phyloP scores from a whole-genome alignment of 768 basidiomycete genomes.

The Kwoniella sp. region DNA sequence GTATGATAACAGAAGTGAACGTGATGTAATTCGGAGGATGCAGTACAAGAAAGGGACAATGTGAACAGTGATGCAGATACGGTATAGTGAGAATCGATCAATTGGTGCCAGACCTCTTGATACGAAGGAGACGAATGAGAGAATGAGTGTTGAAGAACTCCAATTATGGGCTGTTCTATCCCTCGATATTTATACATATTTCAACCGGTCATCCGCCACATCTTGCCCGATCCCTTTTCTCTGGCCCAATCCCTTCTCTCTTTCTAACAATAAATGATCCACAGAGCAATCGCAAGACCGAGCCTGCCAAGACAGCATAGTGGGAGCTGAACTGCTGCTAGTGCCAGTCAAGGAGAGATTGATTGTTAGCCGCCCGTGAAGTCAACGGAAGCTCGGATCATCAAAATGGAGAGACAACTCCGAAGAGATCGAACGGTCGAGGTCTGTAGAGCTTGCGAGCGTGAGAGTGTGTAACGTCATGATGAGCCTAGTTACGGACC shows the following conservation, averaged over 20 bases:
- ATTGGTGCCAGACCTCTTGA: neutral
- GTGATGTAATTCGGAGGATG: too few species aligned
- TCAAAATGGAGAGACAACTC: too few species aligned
- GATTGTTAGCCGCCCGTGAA: neutral
- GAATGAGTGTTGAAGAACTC: neutral
- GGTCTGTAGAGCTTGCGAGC: too few species aligned
- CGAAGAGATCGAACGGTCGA: too few species aligned
- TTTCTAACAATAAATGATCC: too few species aligned
- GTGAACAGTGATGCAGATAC: neutral
- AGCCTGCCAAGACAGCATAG: too few species aligned
- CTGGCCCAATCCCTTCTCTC: too few species aligned
- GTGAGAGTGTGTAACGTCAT: neutral
- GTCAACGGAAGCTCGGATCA: too few species aligned
- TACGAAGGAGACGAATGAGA: neutral
- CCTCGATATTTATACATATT: neutral
- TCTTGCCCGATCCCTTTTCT: too few species aligned
- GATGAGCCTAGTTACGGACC: neutral
- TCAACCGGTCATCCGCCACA: too few species aligned
- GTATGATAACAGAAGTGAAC: too few species aligned
- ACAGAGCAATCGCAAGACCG: neutral
- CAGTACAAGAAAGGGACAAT: neutral
- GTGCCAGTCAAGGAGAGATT: neutral
- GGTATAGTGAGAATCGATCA: neutral
- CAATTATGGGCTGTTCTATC: neutral
- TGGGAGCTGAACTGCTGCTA: neutral